phyloP scores from a whole-genome alignment of 495 filamentous ascomycete species.

The Neurospora intermedia region DNA sequence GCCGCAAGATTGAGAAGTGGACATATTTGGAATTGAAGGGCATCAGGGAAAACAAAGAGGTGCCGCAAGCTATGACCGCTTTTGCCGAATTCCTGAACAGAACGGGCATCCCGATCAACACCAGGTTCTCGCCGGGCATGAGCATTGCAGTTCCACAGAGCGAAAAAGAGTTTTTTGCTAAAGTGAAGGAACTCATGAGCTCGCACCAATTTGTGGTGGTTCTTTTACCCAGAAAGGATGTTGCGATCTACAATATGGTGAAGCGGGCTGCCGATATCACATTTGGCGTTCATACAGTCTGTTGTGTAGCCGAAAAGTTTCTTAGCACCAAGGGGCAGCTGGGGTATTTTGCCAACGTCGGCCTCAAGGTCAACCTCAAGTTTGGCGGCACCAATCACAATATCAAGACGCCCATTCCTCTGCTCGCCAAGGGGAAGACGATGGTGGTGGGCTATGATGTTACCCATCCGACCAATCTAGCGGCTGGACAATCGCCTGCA shows the following conservation, averaged over 20 bases:
- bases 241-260: conserved; percentile 52
- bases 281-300: conserved; percentile 55
- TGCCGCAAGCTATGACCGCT: conserved; percentile 12
- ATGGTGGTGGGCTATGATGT: conserved; percentile 87
- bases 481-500: conserved; percentile 28
- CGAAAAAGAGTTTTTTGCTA: conserved; percentile 4
- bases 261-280: conserved; percentile 57
- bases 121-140: background rate
- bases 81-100: conserved; percentile 25
- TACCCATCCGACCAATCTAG: conserved; percentile 74
- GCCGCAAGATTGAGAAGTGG: conserved; percentile 23
- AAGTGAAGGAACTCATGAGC: background rate
- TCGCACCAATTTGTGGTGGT: conserved; percentile 45
- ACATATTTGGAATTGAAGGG: conserved; percentile 10
- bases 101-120: conserved; percentile 27
- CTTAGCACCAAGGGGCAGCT: conserved; percentile 23
- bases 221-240: conserved; percentile 41
- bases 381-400: conserved; percentile 68
- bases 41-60: background rate
- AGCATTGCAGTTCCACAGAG: background rate
- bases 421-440: conserved; percentile 48
- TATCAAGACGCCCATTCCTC: conserved; percentile 36
- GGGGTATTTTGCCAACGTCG: conserved; percentile 65
- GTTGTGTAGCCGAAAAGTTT: conserved; percentile 45
- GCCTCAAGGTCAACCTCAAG: conserved; percentile 79